Conservation (phyloP, 345 rosid genomes). For the Streptanthus diversifolius region DNA sequence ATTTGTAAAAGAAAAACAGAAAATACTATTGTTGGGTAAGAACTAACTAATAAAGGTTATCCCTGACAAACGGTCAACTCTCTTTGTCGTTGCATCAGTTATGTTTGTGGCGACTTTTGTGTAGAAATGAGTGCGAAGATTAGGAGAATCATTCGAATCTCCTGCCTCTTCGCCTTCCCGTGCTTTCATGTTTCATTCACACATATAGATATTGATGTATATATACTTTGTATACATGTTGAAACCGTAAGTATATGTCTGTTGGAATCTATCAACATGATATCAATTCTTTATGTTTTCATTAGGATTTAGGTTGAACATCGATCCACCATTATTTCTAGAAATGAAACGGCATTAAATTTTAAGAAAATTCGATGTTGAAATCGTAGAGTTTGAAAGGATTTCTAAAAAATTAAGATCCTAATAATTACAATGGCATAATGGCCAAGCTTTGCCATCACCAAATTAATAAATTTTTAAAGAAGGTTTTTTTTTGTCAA, state of each 20-base stretch:
- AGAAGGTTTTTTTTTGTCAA: too few species aligned
- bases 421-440: too few species aligned
- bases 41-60: conserved; percentile 22
- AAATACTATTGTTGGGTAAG: conserved; percentile 4
- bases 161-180: conserved; percentile 7
- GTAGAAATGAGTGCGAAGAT: conserved; percentile 9
- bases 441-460: too few species aligned
- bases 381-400: too few species aligned
- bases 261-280: neutral
- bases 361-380: too few species aligned
- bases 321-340: neutral
- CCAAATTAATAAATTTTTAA: too few species aligned
- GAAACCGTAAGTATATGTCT: neutral
- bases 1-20: neutral
- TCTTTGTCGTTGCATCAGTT: conserved; percentile 27
- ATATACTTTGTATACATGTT: neutral
- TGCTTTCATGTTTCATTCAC: conserved; percentile 5
- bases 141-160: conserved; percentile 26
- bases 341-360: neutral
- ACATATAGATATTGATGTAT: neutral
- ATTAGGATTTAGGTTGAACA: neutral
- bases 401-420: too few species aligned
- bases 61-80: conserved; percentile 25
- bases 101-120: conserved; percentile 29
- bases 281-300: neutral